Percentiles rank a stretch among this genome's conserved stretches.
Conservation (phyloP, 345 rosid species). For the Cochlearia excelsa region DNA sequence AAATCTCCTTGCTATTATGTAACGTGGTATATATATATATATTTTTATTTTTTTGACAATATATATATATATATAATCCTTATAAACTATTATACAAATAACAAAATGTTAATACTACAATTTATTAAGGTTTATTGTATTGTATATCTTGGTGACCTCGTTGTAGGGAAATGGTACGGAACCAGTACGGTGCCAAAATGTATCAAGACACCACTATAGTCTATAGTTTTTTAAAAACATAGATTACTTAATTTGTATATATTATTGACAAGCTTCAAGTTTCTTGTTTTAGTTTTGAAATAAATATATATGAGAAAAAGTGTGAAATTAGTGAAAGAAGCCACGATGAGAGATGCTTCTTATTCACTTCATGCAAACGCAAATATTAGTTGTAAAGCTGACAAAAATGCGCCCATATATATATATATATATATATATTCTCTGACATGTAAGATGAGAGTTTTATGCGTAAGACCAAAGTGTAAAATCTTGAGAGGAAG, state of each 20-base stretch:
- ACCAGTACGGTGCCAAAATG: conserved; percentile 6
- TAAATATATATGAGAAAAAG: no score
- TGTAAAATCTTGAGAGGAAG: conserved; percentile 32
- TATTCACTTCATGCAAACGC: conserved; percentile 29
- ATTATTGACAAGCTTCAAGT: conserved; percentile 7
- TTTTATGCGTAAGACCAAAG: conserved; percentile 36
- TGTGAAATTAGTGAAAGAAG: conserved; percentile 11
- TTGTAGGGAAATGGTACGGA: conserved; percentile 25
- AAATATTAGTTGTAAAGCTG: conserved; percentile 34
- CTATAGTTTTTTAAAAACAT: no score
- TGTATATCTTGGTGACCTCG: conserved; percentile 16
- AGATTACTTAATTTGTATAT: no score
- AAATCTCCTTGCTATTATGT: conserved; percentile 25
- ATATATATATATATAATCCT: background rate
- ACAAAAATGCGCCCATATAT: conserved; percentile 25
- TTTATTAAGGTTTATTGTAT: background rate
- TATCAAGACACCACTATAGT: no score
- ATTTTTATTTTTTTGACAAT: no score
- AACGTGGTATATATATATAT: background rate
- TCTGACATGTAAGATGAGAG: conserved; percentile 21
- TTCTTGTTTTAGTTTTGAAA: background rate
- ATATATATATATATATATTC: conserved; percentile 13
- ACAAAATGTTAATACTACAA: background rate
- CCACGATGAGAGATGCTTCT: conserved; percentile 30
- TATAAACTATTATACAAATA: background rate